phyloP scores from a whole-genome alignment of 768 basidiomycete genomes.

The Rhodotorula taiwanensis region DNA sequence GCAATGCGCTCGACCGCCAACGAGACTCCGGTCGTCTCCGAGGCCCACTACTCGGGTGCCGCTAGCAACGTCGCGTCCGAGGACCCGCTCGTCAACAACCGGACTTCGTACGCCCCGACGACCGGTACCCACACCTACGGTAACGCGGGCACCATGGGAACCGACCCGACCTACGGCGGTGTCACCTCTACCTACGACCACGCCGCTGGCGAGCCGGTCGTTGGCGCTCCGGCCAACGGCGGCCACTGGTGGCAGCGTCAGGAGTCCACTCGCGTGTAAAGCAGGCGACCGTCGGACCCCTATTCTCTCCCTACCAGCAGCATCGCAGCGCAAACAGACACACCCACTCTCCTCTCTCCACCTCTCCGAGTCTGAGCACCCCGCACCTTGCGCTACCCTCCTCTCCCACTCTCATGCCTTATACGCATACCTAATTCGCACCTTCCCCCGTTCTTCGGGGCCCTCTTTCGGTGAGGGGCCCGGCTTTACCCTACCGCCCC shows the following conservation, averaged over 20 bases:
- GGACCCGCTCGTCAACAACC: slow-evolving; percentile 16
- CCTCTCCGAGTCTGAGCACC: too few relatives aligned
- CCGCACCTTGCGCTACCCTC: too few relatives aligned
- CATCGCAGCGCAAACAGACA: too few relatives aligned
- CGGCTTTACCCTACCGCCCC: too few relatives aligned
- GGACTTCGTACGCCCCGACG: neutral
- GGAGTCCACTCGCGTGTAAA: neutral
- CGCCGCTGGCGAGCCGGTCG: neutral
- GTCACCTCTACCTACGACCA: slow-evolving; percentile 7
- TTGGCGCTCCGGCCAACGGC: neutral
- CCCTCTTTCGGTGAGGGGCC: too few relatives aligned
- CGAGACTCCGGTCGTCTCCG: neutral
- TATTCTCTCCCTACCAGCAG: too few relatives aligned
- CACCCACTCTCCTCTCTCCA: too few relatives aligned
- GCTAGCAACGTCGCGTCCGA: slow-evolving; percentile 14
- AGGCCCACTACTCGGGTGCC: neutral
- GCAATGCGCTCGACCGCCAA: slow-evolving; percentile 21
- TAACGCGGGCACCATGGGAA: slow-evolving; percentile 1
- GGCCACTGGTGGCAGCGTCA: slow-evolving; percentile 22
- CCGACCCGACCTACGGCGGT: neutral
- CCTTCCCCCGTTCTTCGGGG: too few relatives aligned
- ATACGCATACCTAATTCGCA: too few relatives aligned
- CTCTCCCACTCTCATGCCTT: too few relatives aligned
- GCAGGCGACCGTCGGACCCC: neutral
- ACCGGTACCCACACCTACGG: neutral